Percentiles rank a stretch among this genome's conserved stretches.
Conservation (phyloP, 2,329 filamentous ascomycete genomes). For the Septoria linicola region DNA sequence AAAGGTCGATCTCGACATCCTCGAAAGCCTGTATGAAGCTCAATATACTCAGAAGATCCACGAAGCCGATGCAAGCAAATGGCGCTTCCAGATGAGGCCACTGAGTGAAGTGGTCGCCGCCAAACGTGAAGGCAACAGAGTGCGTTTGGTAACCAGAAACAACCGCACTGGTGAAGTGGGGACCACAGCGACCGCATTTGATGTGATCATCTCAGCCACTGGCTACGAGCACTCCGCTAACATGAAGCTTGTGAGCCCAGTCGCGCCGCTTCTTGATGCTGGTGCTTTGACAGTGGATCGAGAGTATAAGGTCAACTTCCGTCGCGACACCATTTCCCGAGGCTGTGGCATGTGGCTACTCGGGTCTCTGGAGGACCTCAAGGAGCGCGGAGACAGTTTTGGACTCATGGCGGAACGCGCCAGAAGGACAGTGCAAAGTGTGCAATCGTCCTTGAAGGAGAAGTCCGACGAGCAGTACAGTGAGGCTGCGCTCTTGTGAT, state of each 20-base stretch:
- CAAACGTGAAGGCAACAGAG: conserved; percentile 12
- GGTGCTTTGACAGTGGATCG: conserved; percentile 22
- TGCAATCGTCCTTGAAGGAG: conserved; percentile 19
- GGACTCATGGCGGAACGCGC: conserved; percentile 27
- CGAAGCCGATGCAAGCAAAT: conserved; percentile 22
- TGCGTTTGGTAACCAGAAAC: conserved; percentile 21
- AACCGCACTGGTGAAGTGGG: conserved; percentile 19
- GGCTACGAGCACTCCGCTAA: conserved; percentile 23
- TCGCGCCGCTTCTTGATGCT: conserved; percentile 22
- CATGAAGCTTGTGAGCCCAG: conserved; percentile 17
- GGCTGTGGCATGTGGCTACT: conserved; percentile 30
- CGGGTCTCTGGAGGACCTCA: conserved; percentile 25
- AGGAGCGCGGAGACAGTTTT: conserved; percentile 27
- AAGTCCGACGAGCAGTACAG: conserved; percentile 15
- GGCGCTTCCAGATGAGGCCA: conserved; percentile 26
- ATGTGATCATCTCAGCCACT: conserved; percentile 27
- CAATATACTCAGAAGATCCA: conserved; percentile 30
- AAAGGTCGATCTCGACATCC: conserved; percentile 25
- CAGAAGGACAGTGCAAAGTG: conserved; percentile 19
- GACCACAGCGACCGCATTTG: conserved; percentile 18
- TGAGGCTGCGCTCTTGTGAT: conserved; percentile 27
- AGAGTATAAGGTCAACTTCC: conserved; percentile 31
- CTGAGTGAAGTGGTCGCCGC: conserved; percentile 22
- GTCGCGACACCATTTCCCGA: conserved; percentile 17
- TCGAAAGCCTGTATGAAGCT: conserved; percentile 28